Percentiles rank a stretch among this genome's conserved stretches.
These are phyloP conservation scores for Amanita phalloides DNA, from an alignment of 768 basidiomycete species.

Conservation along the genomic window DNA sequence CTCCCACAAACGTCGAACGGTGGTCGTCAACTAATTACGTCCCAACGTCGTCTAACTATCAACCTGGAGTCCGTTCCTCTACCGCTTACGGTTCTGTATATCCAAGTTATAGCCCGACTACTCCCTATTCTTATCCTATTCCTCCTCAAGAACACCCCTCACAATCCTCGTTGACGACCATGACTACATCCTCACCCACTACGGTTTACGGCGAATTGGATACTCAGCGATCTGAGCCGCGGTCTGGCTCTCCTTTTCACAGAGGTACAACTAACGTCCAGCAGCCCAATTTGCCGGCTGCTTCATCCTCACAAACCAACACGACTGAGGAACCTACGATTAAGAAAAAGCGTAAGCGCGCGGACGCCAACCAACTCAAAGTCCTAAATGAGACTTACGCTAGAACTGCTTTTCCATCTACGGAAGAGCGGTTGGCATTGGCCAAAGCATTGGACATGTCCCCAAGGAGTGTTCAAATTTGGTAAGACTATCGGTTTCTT, in stretches of 20 bases:
- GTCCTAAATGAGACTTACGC: conserved; percentile 72
- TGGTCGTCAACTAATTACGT: conserved; percentile 32
- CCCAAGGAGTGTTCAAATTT: conserved; percentile 78
- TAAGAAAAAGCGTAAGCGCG: conserved; percentile 84
- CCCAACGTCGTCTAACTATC: conserved; percentile 11
- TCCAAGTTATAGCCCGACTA: conserved; percentile 29
- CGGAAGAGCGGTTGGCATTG: conserved; percentile 70
- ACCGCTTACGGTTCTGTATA: conserved; percentile 46
- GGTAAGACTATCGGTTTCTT: conserved; percentile 31
- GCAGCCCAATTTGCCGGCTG: conserved; percentile 45
- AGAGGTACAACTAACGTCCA: conserved; percentile 25
- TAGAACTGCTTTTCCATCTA: conserved; percentile 80
- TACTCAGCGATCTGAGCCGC: conserved; percentile 24
- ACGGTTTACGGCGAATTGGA: conserved; percentile 22
- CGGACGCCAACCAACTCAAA: conserved; percentile 70
- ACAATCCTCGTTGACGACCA: conserved; percentile 10
- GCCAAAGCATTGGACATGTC: conserved; percentile 78
- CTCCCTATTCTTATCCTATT: conserved; percentile 32
- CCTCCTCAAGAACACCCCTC: conserved; percentile 18
- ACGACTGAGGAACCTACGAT: conserved; percentile 52
- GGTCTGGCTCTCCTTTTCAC: conserved; percentile 34
- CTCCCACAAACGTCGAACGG: conserved; percentile 37
- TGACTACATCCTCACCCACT: conserved; percentile 18
- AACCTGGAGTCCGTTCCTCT: conserved; percentile 42
- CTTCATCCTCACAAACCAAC: conserved; percentile 34